Evolutionary conservation across 345 rosid genomes (phyloP), one percentile per base, ranked within the genome.

Genomic region (Syzygium aqueum): DNA sequence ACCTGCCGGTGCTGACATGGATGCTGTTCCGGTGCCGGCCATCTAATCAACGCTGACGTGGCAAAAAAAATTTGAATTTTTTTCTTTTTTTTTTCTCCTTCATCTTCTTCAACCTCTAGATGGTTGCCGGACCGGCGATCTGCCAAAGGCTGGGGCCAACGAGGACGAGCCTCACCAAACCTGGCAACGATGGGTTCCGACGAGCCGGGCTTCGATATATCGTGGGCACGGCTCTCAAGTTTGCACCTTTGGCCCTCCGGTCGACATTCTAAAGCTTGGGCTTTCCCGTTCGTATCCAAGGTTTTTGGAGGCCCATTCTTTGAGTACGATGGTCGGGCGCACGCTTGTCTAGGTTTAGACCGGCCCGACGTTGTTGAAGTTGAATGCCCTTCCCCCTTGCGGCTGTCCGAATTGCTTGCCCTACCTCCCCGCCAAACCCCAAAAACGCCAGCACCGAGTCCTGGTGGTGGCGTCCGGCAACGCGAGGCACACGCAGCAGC

Each of bases 371-470:
- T 22, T 73, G 82, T 40, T 73, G 82, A 73, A 22, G 82, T 53
- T 30, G 40, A 67, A 82, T 56, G 49, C 80, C 53, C 80, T 73
- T 25, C 84, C 67, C 46, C 7, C 7, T 56, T 52, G 50, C 23
- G 53, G 85, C 12, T 56, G 83, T 53, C 78, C 87, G 17, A 87
- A 37, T 84, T 90, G 91, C 51, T 80, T 94, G 87, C 97, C 94
- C 61, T 89, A 53, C 89, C 94, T 95, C 86, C 95, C 95, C 53
- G 89, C 92, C 7, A 93, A 92, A 88, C 94, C 92, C 56, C 92
- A 77, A 89, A 90, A 90, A 83, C 91, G 86, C 87, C 46, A 7
- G 7, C 1, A 7, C 46, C 46, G 7, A 43, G 46, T 43, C 46
- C 46, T 37, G 77, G 51, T 11, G n/a, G 63, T 30, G 30, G 28